Base-by-base conservation (phyloP, 345 rosid species). In the Toxicodendron radicans region DNA sequence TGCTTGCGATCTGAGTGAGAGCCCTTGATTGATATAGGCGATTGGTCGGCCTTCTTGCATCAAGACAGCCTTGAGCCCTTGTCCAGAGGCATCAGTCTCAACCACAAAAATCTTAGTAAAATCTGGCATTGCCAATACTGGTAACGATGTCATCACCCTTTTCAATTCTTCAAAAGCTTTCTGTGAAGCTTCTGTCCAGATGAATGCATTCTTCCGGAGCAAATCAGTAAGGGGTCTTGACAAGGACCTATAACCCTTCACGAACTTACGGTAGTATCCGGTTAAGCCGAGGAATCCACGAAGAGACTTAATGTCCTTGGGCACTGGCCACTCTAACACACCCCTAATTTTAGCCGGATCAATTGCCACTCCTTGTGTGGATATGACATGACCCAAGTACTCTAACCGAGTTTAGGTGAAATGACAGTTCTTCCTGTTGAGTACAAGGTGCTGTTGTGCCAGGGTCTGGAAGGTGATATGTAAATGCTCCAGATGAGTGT, bases 331-430 rank as follows among this genome's bases (percentile, higher is more conserved):
- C 0, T 32, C 16, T 0, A 13, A 1, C 13, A 64, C 32, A 0
- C 41, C 53, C 0, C 2, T 18, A 3, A 65, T n/a, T 61, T 75
- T 75, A 0, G 1, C 10, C 13, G 49, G 53, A 12, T 64, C 38
- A 3, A 17, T 20, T 2, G 30, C 43, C 5, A 74, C 71, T 0
- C 71, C 63, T 3, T n/a, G 2, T 2, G 53, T 11, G 0, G 70
- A 24, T 2, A 63, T 35, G 2, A 65, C 17, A 27, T 73, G 59
- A 10, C 63, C 75, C 17, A 73, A 27, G 18, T 51, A 73, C 1
- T 64, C 52, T 2, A 74, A 2, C 6, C 14, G 3, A 0, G 1
- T 0, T 38, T 13, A 12, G 7, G 14, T 20, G 54, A 74, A 74
- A 0, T 0, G 0, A 14, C 71, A 65, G 9, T 63, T 73, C 0